phyloP scores from a whole-genome alignment of 106 monocot species.

The Amphibolis antarctica region DNA sequence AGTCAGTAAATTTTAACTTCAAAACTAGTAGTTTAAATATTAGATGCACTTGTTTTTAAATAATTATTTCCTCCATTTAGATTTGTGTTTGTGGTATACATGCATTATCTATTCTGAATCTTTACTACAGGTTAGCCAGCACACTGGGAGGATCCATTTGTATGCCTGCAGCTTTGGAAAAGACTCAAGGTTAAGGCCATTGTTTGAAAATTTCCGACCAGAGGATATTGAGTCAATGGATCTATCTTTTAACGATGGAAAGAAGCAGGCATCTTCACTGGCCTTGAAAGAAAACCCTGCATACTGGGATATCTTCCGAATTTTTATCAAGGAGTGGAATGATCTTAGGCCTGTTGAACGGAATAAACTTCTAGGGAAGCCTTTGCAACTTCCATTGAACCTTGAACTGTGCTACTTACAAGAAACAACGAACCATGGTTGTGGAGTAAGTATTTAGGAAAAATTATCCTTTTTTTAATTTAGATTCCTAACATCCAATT shows the following conservation, averaged over 20 bases:
- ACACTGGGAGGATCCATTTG: constrained; percentile 83
- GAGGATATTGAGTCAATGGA: constrained; percentile 58
- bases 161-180: constrained; percentile 51
- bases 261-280: constrained; percentile 16
- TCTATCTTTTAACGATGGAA: constrained; percentile 5
- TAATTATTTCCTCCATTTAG: too few species aligned
- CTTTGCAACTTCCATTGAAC: constrained; percentile 77
- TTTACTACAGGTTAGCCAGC: constrained; percentile 60
- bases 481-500: too few species aligned
- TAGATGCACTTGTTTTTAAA: too few species aligned
- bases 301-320: constrained; percentile 31
- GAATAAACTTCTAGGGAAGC: constrained; percentile 77
- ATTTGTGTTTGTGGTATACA: too few species aligned
- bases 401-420: constrained; percentile 76
- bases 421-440: constrained; percentile 59
- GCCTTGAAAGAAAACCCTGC: constrained; percentile 39
- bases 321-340: constrained; percentile 75
- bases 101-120: neutral
- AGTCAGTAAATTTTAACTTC: too few species aligned
- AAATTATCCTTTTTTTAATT: neutral
- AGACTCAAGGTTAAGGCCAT: constrained; percentile 65
- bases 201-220: constrained; percentile 72
- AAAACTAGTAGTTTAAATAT: too few species aligned
- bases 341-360: constrained; percentile 69
- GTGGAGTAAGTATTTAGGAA: constrained; percentile 29